Evolutionary conservation across 495 filamentous ascomycete species (phyloP).

Genomic region (Aspergillus asperescens): DNA sequence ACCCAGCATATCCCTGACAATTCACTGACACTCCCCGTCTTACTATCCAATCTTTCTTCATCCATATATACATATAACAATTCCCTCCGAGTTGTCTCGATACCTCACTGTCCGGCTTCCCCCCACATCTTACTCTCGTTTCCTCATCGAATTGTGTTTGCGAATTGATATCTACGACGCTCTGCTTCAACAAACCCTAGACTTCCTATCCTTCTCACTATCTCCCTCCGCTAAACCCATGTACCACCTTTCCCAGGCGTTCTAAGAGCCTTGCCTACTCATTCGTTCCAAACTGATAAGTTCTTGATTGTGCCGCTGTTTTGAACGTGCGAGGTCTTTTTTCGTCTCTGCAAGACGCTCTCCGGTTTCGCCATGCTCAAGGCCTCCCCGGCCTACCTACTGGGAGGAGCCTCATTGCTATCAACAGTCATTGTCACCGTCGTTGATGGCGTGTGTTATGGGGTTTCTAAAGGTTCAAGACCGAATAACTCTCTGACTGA

Average conservation of each 20-base stretch:
- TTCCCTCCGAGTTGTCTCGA: no score
- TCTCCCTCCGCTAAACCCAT: no score
- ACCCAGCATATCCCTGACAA: not conserved
- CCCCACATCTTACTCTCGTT: not conserved
- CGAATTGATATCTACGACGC: no score
- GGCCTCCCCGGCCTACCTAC: slow-evolving; percentile 18
- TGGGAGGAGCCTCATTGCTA: slow-evolving; percentile 26
- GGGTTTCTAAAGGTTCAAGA: slow-evolving; percentile 19
- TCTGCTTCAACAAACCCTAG: no score
- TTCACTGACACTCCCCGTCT: slow-evolving; percentile 1
- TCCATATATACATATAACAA: not conserved
- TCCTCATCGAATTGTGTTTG: no score
- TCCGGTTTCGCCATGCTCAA: slow-evolving; percentile 14
- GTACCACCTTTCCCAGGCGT: not conserved
- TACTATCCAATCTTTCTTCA: not conserved
- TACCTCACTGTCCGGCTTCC: no score
- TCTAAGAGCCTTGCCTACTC: not conserved
- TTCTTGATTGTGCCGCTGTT: not conserved
- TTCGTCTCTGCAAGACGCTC: not conserved
- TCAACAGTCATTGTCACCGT: slow-evolving; percentile 29
- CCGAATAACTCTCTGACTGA: slow-evolving; percentile 18
- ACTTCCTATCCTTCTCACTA: no score
- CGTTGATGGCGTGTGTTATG: slow-evolving; percentile 33
- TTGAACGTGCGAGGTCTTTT: not conserved
- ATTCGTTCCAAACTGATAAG: not conserved